Evolutionary conservation across 495 filamentous ascomycete genomes (phyloP).

Genomic region (Tuber umbilicatum): DNA sequence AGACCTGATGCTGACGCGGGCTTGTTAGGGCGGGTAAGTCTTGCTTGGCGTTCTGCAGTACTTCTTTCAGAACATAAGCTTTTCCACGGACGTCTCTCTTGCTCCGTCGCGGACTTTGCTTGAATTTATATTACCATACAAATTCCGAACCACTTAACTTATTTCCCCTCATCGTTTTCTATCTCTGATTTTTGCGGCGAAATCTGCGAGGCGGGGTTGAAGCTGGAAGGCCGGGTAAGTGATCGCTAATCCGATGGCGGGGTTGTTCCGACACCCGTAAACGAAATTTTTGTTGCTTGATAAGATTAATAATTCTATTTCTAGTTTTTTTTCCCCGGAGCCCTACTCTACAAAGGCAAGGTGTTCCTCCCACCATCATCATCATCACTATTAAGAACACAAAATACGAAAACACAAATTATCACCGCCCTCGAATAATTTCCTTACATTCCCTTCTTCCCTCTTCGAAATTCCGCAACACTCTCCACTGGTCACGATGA

Average conservation of each 20-base stretch:
- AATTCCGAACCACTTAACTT: not conserved
- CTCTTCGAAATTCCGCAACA: not conserved
- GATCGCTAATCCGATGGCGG: not conserved
- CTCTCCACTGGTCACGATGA: slow-evolving; percentile 23
- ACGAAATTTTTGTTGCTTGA: not conserved
- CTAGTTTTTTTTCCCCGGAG: slow-evolving; percentile 18
- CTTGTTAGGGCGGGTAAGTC: slow-evolving; percentile 10
- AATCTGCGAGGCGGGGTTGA: not conserved
- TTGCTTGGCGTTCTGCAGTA: not conserved
- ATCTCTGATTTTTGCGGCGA: not conserved
- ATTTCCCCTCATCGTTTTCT: not conserved
- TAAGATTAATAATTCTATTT: not conserved
- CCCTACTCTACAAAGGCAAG: not conserved
- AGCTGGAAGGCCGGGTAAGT: not conserved
- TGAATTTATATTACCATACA: not conserved
- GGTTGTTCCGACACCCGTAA: not conserved
- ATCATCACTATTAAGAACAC: not conserved
- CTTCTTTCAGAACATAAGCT: slow-evolving; percentile 9
- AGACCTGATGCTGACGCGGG: slow-evolving; percentile 18
- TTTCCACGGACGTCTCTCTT: not conserved
- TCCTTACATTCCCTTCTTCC: not conserved
- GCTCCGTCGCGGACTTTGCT: not conserved
- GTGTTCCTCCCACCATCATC: not conserved
- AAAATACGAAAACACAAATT: not conserved
- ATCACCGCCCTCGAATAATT: not conserved